Evolutionary conservation across 129 eudicot species (phyloP).

Genomic region (Erigeron canadensis): DNA sequence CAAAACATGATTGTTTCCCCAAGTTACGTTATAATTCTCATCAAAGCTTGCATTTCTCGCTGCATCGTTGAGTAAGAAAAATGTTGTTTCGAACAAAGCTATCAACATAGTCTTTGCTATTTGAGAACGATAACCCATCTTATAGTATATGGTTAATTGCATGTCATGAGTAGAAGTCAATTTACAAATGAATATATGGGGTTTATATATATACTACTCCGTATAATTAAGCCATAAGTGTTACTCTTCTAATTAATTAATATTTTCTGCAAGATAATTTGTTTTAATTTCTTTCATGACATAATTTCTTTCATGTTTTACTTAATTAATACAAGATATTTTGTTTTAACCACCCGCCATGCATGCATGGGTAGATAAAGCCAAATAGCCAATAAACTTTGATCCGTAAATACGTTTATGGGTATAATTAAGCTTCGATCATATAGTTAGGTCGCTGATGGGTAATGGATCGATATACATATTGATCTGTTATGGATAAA

Average conservation of each 20-base stretch:
- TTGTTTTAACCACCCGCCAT: background rate
- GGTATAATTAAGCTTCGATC: no score
- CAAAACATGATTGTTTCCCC: conserved; percentile 31
- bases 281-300: background rate
- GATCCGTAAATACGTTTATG: no score
- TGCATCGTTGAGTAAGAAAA: conserved; percentile 14
- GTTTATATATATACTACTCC: no score
- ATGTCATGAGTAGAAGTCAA: background rate
- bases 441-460: no score
- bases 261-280: background rate
- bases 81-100: conserved; percentile 10
- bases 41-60: conserved; percentile 16
- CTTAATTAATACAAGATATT: background rate
- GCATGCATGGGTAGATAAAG: no score
- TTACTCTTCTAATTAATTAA: background rate
- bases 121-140: conserved; percentile 27
- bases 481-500: no score
- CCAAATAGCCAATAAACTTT: no score
- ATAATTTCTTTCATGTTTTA: no score
- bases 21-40: conserved; percentile 27
- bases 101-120: background rate
- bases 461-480: no score
- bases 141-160: background rate
- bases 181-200: no score
- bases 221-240: background rate